A percentile compares a stretch with the other conserved stretches of the same genome.
Conservation (phyloP, 2,329 filamentous ascomycete genomes). For the Phaeoacremonium minimum region DNA sequence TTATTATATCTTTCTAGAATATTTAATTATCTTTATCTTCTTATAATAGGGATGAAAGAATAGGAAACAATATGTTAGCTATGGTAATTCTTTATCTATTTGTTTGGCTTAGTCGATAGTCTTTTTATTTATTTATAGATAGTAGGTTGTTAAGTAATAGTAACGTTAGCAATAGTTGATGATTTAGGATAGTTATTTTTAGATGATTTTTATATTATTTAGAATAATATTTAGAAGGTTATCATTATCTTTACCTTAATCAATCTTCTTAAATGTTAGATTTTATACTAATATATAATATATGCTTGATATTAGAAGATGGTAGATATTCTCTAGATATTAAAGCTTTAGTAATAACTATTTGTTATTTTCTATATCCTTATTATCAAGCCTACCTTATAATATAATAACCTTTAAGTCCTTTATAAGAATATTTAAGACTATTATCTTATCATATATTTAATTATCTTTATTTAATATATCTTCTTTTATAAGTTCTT, state of each 20-base stretch:
- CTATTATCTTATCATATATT: constrained; percentile 1
- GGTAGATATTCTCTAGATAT: too few species aligned
- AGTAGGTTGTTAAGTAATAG: neutral
- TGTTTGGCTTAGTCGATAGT: neutral
- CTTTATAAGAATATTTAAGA: constrained; percentile 1
- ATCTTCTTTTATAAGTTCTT: neutral
- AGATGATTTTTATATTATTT: neutral
- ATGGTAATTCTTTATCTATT: neutral
- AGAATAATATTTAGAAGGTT: neutral
- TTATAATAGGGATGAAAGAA: neutral
- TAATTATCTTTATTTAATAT: too few species aligned
- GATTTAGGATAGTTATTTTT: neutral
- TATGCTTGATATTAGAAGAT: too few species aligned
- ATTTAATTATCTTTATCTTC: neutral
- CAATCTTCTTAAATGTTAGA: neutral
- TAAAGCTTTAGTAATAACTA: constrained; percentile 3
- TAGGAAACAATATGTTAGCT: neutral
- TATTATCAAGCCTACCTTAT: too few species aligned
- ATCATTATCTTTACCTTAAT: neutral
- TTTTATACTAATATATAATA: neutral
- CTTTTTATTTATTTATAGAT: neutral
- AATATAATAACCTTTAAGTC: constrained; percentile 4
- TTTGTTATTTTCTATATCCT: neutral
- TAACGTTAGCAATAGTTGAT: neutral
- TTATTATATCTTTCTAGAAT: neutral